These are phyloP conservation scores for Daldinia bambusicola DNA, from an alignment of 495 filamentous ascomycete genomes.

Conservation along the genomic window DNA sequence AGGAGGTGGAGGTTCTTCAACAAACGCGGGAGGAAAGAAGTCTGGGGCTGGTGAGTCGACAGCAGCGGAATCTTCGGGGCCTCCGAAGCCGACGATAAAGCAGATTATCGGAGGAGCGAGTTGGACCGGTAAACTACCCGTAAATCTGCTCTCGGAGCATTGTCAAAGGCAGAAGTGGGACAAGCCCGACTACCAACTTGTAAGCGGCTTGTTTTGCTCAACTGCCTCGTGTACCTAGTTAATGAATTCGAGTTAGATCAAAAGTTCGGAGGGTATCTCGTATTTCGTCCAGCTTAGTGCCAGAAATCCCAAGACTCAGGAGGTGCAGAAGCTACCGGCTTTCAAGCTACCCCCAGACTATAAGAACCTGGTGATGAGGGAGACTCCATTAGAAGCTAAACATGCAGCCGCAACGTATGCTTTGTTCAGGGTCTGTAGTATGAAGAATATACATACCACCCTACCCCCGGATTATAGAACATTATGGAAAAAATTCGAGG, in stretches of 20 bases:
- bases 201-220: constrained; percentile 41
- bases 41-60: constrained; percentile 39
- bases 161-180: constrained; percentile 96
- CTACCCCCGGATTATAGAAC: constrained; percentile 88
- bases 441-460: constrained; percentile 93
- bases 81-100: constrained; percentile 83
- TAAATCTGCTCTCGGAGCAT: constrained; percentile 92
- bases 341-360: constrained; percentile 81
- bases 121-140: constrained; percentile 97
- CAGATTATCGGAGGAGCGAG: constrained; percentile 92
- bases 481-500: constrained; percentile 89
- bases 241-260: constrained; percentile 44
- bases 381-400: constrained; percentile 85
- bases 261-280: constrained; percentile 69
- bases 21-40: constrained; percentile 56
- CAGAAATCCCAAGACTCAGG: constrained; percentile 84
- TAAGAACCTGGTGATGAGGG: constrained; percentile 72
- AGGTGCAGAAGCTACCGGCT: constrained; percentile 76
- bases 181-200: constrained; percentile 85
- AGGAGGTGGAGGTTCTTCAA: constrained; percentile 35
- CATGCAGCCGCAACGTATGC: constrained; percentile 93
- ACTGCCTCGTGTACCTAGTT: constrained; percentile 41
- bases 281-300: constrained; percentile 81
- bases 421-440: constrained; percentile 89
- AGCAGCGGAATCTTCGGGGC: constrained; percentile 55